Percentiles rank a stretch among this genome's conserved stretches.
phyloP scores from a whole-genome alignment of 192 early-diverging fungal genomes.

The Diversispora epigaea region DNA sequence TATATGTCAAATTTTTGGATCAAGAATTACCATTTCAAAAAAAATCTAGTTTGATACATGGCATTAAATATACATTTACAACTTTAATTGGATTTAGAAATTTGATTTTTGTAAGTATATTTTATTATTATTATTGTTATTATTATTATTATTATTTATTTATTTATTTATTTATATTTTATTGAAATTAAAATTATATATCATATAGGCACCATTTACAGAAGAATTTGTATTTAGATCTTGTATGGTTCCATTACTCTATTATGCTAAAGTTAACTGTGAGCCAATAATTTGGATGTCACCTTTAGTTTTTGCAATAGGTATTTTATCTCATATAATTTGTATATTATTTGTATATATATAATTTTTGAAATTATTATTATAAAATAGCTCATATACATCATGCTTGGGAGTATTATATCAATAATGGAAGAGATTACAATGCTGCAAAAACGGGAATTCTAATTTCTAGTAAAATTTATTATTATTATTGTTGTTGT shows the following conservation, averaged over 20 bases:
- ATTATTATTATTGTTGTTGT: not conserved
- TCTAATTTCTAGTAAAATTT: conserved; percentile 34
- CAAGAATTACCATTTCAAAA: conserved; percentile 46
- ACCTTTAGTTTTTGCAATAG: conserved; percentile 75
- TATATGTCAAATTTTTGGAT: conserved; percentile 46
- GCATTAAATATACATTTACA: conserved; percentile 32
- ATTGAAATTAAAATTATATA: too few relatives aligned
- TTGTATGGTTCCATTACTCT: conserved; percentile 60
- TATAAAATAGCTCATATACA: conserved; percentile 46
- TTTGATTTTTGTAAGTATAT: conserved; percentile 47
- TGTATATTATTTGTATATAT: not conserved
- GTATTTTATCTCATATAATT: conserved; percentile 38
- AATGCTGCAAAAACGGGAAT: conserved; percentile 43
- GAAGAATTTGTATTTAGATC: conserved; percentile 78
- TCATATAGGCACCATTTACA: conserved; percentile 60
- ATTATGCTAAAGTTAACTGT: conserved; percentile 41
- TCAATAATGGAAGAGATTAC: conserved; percentile 39
- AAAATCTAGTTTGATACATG: conserved; percentile 33
- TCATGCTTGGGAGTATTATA: conserved; percentile 61
- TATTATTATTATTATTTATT: not conserved
- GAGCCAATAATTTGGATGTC: conserved; percentile 50
- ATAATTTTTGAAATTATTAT: not conserved
- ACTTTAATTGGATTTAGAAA: conserved; percentile 43
- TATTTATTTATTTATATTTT: not conserved
- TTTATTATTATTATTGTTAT: not conserved